A percentile compares a stretch with the other conserved stretches of the same genome.
Conservation (phyloP, 441 rosid species). For the Gossypium aridum region DNA sequence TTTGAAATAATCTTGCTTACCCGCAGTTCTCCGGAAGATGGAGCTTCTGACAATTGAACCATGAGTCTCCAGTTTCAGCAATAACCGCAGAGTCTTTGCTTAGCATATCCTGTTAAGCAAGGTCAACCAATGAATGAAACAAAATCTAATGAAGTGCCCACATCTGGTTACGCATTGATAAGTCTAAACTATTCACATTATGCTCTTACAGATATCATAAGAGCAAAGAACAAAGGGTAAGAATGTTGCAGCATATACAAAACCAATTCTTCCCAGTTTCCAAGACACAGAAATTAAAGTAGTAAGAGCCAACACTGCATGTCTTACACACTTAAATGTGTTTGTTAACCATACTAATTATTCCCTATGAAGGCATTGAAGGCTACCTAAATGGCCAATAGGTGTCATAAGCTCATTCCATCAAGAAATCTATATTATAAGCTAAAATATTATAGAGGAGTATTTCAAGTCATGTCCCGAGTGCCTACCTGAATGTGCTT, state of each 20-base stretch:
- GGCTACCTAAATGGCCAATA: neutral
- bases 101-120: constrained; percentile 37
- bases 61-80: constrained; percentile 75
- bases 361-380: neutral
- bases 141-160: neutral
- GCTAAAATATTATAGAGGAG: neutral
- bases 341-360: neutral
- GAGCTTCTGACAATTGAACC: constrained; percentile 78
- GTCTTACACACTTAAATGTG: neutral
- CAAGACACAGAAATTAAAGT: neutral
- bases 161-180: neutral
- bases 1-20: constrained; percentile 25
- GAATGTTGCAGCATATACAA: neutral
- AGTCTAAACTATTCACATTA: neutral
- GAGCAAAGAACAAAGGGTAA: neutral
- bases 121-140: neutral
- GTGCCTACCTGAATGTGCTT: constrained; percentile 58
- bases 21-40: constrained; percentile 62
- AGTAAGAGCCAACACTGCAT: neutral
- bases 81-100: constrained; percentile 45
- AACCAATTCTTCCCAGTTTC: neutral
- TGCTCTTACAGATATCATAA: neutral
- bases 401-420: neutral
- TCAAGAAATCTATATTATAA: neutral
- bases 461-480: neutral